Percentiles rank a stretch among this genome's conserved stretches.
phyloP scores from a whole-genome alignment of 2,329 filamentous ascomycete genomes.

The Paecilomyces sp. region DNA sequence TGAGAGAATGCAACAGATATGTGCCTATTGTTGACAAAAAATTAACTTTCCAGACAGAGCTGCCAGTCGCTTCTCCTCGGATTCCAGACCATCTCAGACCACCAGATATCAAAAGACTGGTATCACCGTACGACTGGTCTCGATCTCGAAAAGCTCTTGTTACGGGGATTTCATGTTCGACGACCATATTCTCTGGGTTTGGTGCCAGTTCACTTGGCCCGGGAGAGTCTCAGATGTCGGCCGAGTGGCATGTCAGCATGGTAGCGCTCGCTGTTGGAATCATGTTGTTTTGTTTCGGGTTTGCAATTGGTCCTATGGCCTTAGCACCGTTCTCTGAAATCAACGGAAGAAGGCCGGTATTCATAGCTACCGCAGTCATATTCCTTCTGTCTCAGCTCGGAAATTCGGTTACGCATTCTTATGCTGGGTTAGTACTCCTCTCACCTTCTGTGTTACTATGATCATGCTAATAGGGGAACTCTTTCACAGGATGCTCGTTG shows the following conservation, averaged over 20 bases:
- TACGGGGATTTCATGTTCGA: neutral
- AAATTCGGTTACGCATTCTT: neutral
- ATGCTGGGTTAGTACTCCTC: neutral
- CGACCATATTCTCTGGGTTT: neutral
- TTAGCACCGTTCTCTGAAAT: slow-evolving; percentile 84
- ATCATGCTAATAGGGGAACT: neutral
- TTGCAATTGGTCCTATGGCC: slow-evolving; percentile 1
- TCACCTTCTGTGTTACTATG: neutral
- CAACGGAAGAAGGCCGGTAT: slow-evolving; percentile 56
- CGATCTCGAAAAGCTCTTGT: neutral
- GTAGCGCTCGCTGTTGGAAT: neutral
- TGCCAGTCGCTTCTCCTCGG: neutral
- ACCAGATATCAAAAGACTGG: neutral
- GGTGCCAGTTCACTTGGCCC: neutral
- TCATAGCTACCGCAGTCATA: neutral
- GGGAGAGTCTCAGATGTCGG: neutral
- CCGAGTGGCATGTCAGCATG: neutral
- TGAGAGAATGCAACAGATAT: neutral
- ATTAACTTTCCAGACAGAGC: neutral
- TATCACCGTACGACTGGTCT: neutral
- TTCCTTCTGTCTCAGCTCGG: neutral
- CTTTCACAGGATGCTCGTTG: neutral
- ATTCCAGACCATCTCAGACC: neutral
- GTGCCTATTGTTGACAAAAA: neutral
- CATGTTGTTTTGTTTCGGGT: neutral